Evolutionary conservation across 2,329 filamentous ascomycete species (phyloP).

Genomic region (Penicillium sp.): DNA sequence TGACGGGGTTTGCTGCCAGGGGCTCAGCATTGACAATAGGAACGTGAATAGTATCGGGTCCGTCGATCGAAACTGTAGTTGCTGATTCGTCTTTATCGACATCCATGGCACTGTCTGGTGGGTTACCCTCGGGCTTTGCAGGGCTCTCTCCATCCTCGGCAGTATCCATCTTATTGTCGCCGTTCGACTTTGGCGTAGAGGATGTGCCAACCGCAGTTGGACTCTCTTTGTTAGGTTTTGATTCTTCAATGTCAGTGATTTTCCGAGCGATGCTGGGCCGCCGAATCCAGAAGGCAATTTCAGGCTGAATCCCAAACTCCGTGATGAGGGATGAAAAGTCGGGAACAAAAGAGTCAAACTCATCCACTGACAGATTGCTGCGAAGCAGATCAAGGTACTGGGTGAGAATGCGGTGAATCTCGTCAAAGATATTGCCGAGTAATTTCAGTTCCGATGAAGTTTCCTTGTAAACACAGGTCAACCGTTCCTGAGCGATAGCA

Average conservation of each 20-base stretch:
- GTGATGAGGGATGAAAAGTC: conserved; percentile 69
- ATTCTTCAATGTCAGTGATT: conserved; percentile 49
- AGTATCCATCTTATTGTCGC: conserved; percentile 39
- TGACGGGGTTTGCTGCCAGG: conserved; percentile 63
- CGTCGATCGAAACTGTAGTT: conserved; percentile 13
- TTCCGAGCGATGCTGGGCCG: conserved; percentile 70
- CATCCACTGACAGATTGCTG: conserved; percentile 69
- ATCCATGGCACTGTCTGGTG: conserved; percentile 34
- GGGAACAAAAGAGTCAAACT: conserved; percentile 78
- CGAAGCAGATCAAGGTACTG: conserved; percentile 89
- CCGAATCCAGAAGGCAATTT: conserved; percentile 80
- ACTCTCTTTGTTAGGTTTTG: conserved; percentile 29
- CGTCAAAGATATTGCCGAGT: conserved; percentile 82
- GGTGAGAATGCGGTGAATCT: conserved; percentile 78
- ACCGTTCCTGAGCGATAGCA: conserved; percentile 83
- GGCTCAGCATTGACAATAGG: conserved; percentile 36
- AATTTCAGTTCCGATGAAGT: conserved; percentile 84
- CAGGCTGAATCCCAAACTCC: conserved; percentile 75
- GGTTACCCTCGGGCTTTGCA: conserved; percentile 18
- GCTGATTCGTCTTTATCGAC: conserved; percentile 33
- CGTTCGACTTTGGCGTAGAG: conserved; percentile 25
- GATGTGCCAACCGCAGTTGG: conserved; percentile 27
- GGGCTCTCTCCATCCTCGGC: conserved; percentile 28
- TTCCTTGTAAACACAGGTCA: conserved; percentile 77
- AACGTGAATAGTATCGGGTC: conserved; percentile 9